Evolutionary conservation across 805 yeast genomes (phyloP).

Genomic region (Zygoascus flipseniorum): DNA sequence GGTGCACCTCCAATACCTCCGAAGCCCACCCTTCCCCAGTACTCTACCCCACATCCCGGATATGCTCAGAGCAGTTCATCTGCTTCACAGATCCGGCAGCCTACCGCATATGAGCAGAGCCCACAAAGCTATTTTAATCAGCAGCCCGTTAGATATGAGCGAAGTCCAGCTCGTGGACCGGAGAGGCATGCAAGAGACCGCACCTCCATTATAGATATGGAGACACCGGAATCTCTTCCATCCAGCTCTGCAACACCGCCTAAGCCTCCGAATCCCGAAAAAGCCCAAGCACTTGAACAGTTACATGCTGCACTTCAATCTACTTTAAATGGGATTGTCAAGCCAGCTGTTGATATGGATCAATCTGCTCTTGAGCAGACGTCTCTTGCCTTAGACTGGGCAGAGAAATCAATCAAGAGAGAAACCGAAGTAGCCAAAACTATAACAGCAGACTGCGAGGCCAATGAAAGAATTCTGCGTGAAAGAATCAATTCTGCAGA

Average conservation of each 20-base stretch:
- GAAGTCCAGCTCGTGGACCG: not conserved
- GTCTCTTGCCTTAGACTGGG: constrained; percentile 29
- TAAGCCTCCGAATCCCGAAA: constrained; percentile 34
- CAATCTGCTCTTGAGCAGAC: constrained; percentile 27
- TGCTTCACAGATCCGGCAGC: not conserved
- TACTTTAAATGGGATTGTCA: constrained; percentile 20
- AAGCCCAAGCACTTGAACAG: constrained; percentile 19
- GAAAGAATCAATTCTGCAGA: constrained; percentile 27
- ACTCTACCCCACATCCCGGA: not conserved
- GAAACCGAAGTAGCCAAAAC: constrained; percentile 28
- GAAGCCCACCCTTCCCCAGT: constrained; percentile 1
- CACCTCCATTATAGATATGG: constrained; percentile 15
- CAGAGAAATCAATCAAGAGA: constrained; percentile 27
- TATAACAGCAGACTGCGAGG: constrained; percentile 21
- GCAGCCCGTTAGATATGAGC: not conserved
- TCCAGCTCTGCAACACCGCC: constrained; percentile 22
- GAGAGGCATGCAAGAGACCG: not conserved
- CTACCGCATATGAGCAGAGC: not conserved
- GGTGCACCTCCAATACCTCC: constrained; percentile 2
- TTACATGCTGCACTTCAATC: constrained; percentile 20
- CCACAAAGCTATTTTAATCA: not conserved
- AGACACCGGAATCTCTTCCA: not conserved
- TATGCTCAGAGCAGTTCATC: not conserved
- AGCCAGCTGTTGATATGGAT: constrained; percentile 20
- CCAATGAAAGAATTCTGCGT: constrained; percentile 25